Evolutionary conservation across 2,329 filamentous ascomycete genomes (phyloP), one percentile per base, ranked within the genome.

Genomic region (Penicillium sp.): DNA sequence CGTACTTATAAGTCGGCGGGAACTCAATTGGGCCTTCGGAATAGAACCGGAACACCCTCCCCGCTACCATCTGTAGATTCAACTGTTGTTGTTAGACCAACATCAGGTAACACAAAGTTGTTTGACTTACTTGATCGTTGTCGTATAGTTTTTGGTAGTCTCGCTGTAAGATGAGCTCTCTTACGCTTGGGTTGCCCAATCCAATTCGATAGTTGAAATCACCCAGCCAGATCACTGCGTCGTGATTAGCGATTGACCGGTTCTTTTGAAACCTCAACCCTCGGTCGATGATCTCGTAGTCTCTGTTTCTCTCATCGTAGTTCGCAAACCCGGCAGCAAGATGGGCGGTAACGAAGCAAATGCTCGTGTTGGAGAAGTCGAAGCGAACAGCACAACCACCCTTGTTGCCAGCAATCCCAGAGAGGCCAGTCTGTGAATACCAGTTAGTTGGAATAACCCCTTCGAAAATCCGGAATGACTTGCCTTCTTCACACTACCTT

Each of bases 121-220:
- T 29, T 39, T 41, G 19, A 23, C 45, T 53, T 77, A 88, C 86
- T 81, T 97, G 93, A 69, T 97, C 93, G 68, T 97, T 96, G 61
- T 94, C 89, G 71, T 96, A 96, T 49, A 97, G 77, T 19, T 83
- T 87, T 55, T 89, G 89, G 12, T 96, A 80, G 68, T 97, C 89
- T 27, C 84, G 81, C 54, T 84, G 82, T 66, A 88, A 84, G 54
- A 96, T 86, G 10, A 96, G 78, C 33, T 87, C 83, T 64, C 90
- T 88, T 8, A 91, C 90, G 59, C 83, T 87, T 39, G 96, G 91
- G 63, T 91, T 86, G 44, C 83, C 83, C 57, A 97, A 81, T 1
- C 93, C 93, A 67, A 99, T 96, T 19, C 94, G 89, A 75, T 99
- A 99, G 72, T 99, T 99, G 80, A 99, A 99, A 74, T 99, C 94